Percentiles rank a stretch among this genome's conserved stretches.
phyloP scores from a whole-genome alignment of 768 basidiomycete species.

The Candolleomyces aberdarensis region DNA sequence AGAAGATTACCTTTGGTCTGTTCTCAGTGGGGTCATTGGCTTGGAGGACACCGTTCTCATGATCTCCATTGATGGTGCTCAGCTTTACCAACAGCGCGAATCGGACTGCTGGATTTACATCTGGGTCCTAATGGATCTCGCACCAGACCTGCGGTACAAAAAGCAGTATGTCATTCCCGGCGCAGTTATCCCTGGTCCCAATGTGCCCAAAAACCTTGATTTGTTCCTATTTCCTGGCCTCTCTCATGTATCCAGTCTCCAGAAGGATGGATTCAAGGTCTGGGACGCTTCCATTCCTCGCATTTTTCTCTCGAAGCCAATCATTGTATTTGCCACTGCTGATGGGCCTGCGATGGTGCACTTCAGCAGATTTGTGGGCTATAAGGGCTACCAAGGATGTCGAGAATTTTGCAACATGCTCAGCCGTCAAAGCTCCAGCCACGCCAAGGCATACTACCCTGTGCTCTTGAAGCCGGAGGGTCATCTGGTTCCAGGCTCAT shows the following conservation, averaged over 20 bases:
- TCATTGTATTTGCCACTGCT: constrained; percentile 23
- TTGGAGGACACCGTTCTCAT: constrained; percentile 24
- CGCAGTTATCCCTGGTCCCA: constrained; percentile 24
- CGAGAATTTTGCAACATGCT: constrained; percentile 1
- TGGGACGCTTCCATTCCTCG: constrained; percentile 24
- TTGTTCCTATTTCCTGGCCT: constrained; percentile 33
- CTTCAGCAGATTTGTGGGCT: constrained; percentile 31
- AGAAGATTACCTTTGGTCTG: constrained; percentile 18
- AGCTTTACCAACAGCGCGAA: constrained; percentile 33
- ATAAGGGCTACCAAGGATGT: constrained; percentile 16
- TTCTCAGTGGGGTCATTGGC: constrained; percentile 18
- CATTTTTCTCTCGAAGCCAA: constrained; percentile 14
- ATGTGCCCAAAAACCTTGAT: constrained; percentile 28
- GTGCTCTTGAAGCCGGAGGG: constrained; percentile 23
- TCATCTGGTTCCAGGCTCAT: constrained; percentile 19
- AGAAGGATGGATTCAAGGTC: constrained; percentile 25
- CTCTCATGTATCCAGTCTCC: constrained; percentile 27
- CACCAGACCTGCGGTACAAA: constrained; percentile 21
- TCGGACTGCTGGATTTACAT: constrained; percentile 29
- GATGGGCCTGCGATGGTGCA: constrained; percentile 31
- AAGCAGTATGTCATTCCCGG: constrained; percentile 20
- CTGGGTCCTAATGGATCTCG: constrained; percentile 23
- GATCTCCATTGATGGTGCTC: constrained; percentile 34
- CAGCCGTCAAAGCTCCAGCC: not conserved
- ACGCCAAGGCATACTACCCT: constrained; percentile 26